Base-by-base conservation (phyloP, 768 basidiomycete species). In the Boletus patriciae region DNA sequence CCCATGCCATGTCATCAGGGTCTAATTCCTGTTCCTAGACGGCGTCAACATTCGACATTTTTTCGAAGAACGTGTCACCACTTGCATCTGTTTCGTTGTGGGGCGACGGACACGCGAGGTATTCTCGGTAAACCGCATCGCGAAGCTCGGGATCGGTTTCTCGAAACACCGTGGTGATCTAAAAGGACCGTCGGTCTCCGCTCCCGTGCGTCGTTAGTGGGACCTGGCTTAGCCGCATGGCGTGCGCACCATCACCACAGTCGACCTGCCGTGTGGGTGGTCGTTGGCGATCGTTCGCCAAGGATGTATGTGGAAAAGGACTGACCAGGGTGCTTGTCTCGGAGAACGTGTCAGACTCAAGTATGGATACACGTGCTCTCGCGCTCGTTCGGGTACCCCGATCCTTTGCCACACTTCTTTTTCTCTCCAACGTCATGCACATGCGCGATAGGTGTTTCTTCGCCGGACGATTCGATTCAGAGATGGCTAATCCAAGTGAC, bases 1-100 rank as follows among this genome's bases (percentile, higher is more conserved):
- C 67, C 77, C 78, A 80, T 12, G 79, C 76, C 49, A 67, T 68
- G 54, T 79, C 71, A 49, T 80, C 74, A 6, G 63, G 63, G n/a
- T 71, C 71, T 10, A 78, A 66, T 66, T 72, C 71, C 40, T 71
- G 45, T 34, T 53, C 53, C 54, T 51, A 44, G 11, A 42, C 1
- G 12, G 16, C 16, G 19, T 54, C 23, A 58, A 11, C 19, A 21
- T 31, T 3, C 3, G 38, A 15, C 15, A 3, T 19, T 27, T 19
- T 38, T 9, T 1, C 31, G 34, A 4, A 16, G 11, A 37, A 19
- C 5, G 25, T 25, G 4, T 25, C 25, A 25, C 25, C 4, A 52
- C 62, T 59, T 43, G 38, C 59, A 31, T 54, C 41, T 3, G 25
- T 27, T 23, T 38, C 46, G 13, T 49, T 38, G 3, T 12, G 18